Base-by-base conservation (phyloP, 129 eudicot species). In the Solidago caesia region DNA sequence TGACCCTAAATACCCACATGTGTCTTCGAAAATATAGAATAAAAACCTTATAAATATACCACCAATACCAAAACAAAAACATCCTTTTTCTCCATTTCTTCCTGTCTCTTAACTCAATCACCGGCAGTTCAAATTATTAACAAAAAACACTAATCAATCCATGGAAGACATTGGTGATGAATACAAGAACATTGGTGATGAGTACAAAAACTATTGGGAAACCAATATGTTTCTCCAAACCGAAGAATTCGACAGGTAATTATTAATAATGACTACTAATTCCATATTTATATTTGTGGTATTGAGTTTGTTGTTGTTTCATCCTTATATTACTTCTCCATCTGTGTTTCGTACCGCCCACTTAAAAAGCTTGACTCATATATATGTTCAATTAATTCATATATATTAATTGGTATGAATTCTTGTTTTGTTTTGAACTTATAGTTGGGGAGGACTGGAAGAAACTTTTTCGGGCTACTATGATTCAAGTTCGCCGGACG, bases 401-500 rank as follows among this genome's bases (percentile, higher is more conserved):
- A 21, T 21, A 21, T 21, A 21, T 11, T 4, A 0, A 21, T 25
- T 59, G 7, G 61, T 0, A 56, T 43, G 4, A 0, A 13, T 10
- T 4, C 25, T 42, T 39, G 8, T 47, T 44, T 60, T 43, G 27
- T 26, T 16, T 7, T 49, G 33, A 4, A 41, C 44, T 16, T 67
- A 7, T 49, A 85, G 89, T 55, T 82, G 88, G 84, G 87, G 85
- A 8, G 79, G 73, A 59, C 21, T 81, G 14, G 95, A 86, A 8
- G 98, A 92, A 53, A 65, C 96, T 4, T 75, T 92, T 6, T 88
- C 96, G 4, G 81, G 85, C 4, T 84, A 88, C 78, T 88, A 89
- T 41, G 93, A 92, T 68, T 92, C 96, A 44, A 92, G 96, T 45
- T 92, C 98, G 14, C 98, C 98, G 10, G 98, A 92, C 46, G 97